A percentile compares a stretch with the other conserved stretches of the same genome.
Evolutionary conservation across 495 filamentous ascomycete genomes (phyloP).

Genomic region (Delitschia confertaspora): DNA sequence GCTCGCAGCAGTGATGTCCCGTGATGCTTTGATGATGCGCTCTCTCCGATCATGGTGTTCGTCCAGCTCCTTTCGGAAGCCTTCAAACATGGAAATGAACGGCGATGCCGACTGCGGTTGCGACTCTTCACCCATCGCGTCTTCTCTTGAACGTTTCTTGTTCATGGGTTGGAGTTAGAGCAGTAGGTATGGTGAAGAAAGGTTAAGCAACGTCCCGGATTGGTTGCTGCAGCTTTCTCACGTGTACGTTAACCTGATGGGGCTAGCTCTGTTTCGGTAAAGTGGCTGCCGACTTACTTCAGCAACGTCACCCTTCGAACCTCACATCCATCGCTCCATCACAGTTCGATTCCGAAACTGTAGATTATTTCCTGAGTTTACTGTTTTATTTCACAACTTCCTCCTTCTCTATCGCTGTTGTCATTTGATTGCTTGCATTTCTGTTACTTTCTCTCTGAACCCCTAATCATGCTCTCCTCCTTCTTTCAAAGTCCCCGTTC

Average conservation of each 20-base stretch:
- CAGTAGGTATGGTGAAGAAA: constrained; percentile 27
- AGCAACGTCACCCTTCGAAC: neutral
- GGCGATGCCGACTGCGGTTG: constrained; percentile 32
- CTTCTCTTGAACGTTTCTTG: constrained; percentile 23
- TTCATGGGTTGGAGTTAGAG: constrained; percentile 23
- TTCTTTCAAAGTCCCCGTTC: constrained; percentile 18
- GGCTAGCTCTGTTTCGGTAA: too few relatives aligned
- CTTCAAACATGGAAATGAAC: constrained; percentile 71
- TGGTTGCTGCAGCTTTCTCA: constrained; percentile 7
- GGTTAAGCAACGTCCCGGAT: constrained; percentile 16
- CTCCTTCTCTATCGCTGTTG: neutral
- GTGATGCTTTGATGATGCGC: constrained; percentile 74
- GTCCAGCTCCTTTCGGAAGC: constrained; percentile 79
- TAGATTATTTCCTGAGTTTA: too few relatives aligned
- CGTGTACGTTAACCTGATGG: neutral
- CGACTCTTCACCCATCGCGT: constrained; percentile 22
- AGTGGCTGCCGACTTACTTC: neutral
- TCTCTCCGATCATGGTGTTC: constrained; percentile 90
- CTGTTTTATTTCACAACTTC: too few relatives aligned
- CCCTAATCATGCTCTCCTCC: constrained; percentile 16
- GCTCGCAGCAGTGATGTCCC: constrained; percentile 85
- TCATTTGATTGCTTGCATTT: neutral
- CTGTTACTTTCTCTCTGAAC: neutral
- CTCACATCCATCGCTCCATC: too few relatives aligned
- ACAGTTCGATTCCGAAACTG: too few relatives aligned